Base-by-base conservation (phyloP, 805 yeast species). In the Pichia scutulata region DNA sequence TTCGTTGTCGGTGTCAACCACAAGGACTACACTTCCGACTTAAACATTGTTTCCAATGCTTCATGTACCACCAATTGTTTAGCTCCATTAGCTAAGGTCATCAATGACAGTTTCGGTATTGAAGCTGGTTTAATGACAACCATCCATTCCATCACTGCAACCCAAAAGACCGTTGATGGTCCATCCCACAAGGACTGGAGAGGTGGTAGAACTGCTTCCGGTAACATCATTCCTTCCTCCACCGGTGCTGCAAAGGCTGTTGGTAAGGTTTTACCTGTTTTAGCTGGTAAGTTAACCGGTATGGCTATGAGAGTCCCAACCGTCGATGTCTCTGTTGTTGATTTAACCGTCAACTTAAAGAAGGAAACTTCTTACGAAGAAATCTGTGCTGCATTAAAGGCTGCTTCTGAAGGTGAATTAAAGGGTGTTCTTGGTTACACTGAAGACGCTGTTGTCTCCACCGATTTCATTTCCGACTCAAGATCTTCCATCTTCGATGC, bases 191-290 rank as follows among this genome's bases (percentile, higher is more conserved):
- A 89, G 81, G 96, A 89, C 80, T 89, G 96, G 96, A 85, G 96
- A 82, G 96, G 96, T 71, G 96, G 96, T 72, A 86, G 96, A 78
- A 85, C 96, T 63, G 96, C 96, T 69, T 84, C 92, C 56, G 95
- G 90, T 69, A 89, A 89, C 85, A 86, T 89, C 72, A 89, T 89
- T 62, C 96, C 96, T 68, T 87, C 95, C 40, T 86, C 96, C 57
- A 89, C 96, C 57, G 96, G 96, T 82, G 96, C 96, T 65, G 96
- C 96, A 67, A 89, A 89, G 84, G 96, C 96, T 60, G 96, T 89
- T 64, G 96, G 96, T 72, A 87, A 87, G 81, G 96, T 89, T 64
- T 84, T 89, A 65, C 96, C 96, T 60, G 84, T 77, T 65, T 80
- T 89, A 66, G 83, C 84, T 75, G 96, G 96, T 68, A 88, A 87